These are phyloP conservation scores for Alternaria sp. DNA, from an alignment of 2,329 filamentous ascomycete genomes.

Conservation along the genomic window DNA sequence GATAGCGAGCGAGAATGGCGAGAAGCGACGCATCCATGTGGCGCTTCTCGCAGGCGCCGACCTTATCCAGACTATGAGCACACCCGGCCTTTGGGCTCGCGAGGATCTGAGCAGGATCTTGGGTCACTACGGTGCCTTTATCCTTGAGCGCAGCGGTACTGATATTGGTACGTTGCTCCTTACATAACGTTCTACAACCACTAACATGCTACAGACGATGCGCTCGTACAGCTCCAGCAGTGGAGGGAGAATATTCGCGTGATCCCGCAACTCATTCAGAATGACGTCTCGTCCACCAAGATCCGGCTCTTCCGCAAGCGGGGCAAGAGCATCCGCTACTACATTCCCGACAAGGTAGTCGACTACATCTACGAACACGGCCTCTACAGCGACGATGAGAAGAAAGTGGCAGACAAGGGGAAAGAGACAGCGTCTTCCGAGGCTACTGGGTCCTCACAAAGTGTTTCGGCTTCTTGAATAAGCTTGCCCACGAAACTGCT, in stretches of 20 bases:
- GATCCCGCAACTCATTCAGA: conserved; percentile 86
- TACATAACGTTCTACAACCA: not conserved
- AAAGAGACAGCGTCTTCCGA: conserved; percentile 36
- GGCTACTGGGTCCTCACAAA: conserved; percentile 30
- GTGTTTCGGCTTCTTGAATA: conserved; percentile 22
- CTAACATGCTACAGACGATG: conserved; percentile 66
- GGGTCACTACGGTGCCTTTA: conserved; percentile 80
- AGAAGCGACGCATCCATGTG: conserved; percentile 72
- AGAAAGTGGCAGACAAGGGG: conserved; percentile 44
- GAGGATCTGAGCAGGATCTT: conserved; percentile 89
- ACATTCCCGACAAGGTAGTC: conserved; percentile 48
- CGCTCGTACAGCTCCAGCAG: conserved; percentile 77
- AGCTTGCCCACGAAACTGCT: not conserved
- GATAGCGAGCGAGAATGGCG: conserved; percentile 71
- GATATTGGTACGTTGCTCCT: conserved; percentile 64
- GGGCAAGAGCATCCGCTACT: conserved; percentile 51
- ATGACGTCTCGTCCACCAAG: conserved; percentile 82
- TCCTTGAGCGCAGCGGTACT: conserved; percentile 86
- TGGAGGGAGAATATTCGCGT: conserved; percentile 89
- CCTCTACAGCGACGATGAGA: conserved; percentile 48
- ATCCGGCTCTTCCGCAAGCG: conserved; percentile 72
- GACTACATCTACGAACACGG: conserved; percentile 51
- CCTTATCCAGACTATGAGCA: conserved; percentile 60
- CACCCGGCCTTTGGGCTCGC: conserved; percentile 74
- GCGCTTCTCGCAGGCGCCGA: conserved; percentile 77